phyloP scores from a whole-genome alignment of 306 rosid genomes.

The Lagenaria siceraria region DNA sequence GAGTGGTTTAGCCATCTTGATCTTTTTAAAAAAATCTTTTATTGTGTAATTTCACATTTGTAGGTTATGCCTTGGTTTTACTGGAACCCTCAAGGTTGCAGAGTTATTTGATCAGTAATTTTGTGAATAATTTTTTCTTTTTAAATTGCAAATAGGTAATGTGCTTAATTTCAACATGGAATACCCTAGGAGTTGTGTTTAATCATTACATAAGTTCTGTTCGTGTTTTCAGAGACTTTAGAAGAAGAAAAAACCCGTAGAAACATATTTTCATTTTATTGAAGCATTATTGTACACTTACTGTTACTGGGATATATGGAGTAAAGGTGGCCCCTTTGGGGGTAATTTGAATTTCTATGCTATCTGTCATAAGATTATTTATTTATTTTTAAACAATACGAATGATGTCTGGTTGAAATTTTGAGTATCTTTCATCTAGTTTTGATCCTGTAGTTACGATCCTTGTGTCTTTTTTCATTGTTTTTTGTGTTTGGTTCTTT shows the following conservation, averaged over 20 bases:
- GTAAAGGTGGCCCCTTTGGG: neutral
- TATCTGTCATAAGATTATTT: no score
- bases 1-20: neutral
- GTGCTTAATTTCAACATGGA: neutral
- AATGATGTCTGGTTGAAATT: neutral
- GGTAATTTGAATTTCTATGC: neutral
- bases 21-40: neutral
- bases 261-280: neutral
- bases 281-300: neutral
- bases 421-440: neutral
- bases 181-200: neutral
- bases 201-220: neutral
- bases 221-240: neutral
- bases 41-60: neutral
- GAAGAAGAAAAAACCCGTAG: no score
- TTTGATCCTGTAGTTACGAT: neutral
- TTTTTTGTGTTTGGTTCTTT: conserved; percentile 1
- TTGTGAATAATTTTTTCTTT: neutral
- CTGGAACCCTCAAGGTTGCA: neutral
- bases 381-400: neutral
- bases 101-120: neutral
- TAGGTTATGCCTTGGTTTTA: neutral
- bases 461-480: neutral
- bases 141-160: neutral
- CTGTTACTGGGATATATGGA: neutral